A percentile compares a stretch with the other conserved stretches of the same genome.
Evolutionary conservation across 495 filamentous ascomycete genomes (phyloP).

Genomic region (Articulospora tetracladia): DNA sequence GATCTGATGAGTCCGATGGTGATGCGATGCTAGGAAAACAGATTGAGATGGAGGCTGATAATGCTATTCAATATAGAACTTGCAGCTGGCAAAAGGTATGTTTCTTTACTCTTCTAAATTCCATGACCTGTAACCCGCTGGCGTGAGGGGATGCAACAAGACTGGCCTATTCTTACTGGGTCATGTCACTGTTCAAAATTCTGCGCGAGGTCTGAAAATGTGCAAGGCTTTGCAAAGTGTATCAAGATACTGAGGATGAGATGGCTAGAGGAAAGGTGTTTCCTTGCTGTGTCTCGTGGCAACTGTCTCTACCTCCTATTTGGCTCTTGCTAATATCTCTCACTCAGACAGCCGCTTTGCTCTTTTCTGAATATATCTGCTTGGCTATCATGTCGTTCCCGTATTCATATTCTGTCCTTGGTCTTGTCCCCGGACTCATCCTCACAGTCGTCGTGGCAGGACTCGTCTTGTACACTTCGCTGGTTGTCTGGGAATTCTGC

Average conservation of each 20-base stretch:
- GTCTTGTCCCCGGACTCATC: conserved; percentile 82
- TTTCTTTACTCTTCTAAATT: neutral
- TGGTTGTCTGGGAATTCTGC: conserved; percentile 83
- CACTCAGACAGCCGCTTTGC: conserved; percentile 71
- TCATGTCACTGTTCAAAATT: too few species aligned
- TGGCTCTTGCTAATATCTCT: neutral
- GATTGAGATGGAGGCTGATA: conserved; percentile 70
- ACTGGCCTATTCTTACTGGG: too few species aligned
- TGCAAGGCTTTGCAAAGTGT: too few species aligned
- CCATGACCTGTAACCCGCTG: neutral
- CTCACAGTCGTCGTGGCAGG: conserved; percentile 71
- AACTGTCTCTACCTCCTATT: neutral
- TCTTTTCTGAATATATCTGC: conserved; percentile 92
- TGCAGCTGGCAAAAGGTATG: conserved; percentile 86
- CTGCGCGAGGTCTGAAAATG: too few species aligned
- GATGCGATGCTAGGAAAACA: conserved; percentile 60
- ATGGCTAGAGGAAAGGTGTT: too few species aligned
- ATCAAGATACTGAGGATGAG: too few species aligned
- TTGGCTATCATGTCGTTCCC: conserved; percentile 94
- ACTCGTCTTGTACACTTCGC: conserved; percentile 79
- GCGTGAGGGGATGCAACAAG: too few species aligned
- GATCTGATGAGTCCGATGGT: conserved; percentile 31
- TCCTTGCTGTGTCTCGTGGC: conserved; percentile 2
- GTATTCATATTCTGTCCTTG: conserved; percentile 81
- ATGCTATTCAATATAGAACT: conserved; percentile 81